Base-by-base conservation (phyloP, 2,329 filamentous ascomycete genomes). In the Capronia coronata region DNA sequence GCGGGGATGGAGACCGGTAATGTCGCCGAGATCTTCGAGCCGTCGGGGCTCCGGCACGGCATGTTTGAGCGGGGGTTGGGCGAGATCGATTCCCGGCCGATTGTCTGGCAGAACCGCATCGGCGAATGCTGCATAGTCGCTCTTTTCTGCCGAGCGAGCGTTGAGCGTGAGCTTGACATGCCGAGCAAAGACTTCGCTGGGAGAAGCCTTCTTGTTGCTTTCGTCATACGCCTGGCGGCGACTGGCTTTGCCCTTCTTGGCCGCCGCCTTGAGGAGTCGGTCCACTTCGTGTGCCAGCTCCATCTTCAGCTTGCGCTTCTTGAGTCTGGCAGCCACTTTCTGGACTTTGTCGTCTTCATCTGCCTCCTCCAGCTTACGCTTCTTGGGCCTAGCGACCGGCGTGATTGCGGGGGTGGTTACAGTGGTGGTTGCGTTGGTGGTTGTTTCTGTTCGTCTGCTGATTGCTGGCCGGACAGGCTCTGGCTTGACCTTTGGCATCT, bases 131-230 rank as follows among this genome's bases (percentile, higher is more conserved):
- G 21, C 37, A 18, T 40, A 47, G 29, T 44, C 43, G 7, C n/a
- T 30, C 22, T 47, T 49, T 14, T 27, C 29, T 2, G 16, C 14
- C 8, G 46, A 38, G 29, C 49, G 49, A 18, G 16, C 13, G 32
- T 41, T 50, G n/a, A 56, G 27, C 25, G 30, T 34, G 8, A 22
- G 16, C 38, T 50, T 47, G 35, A 54, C 37, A 13, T 35, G 23
- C 3, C 21, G 42, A 23, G 34, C 23, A 19, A 49, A 41, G 10
- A 30, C 21, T n/a, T 39, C 34, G 27, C 27, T 45, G 25, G 9
- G 4, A 9, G 16, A 23, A 16, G 34, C 14, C 7, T 37, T 37
- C 18, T 18, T 9, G 14, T 19, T 37, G 14, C 3, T 5, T 19
- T 37, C 34, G 19, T 37, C 34, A 19, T 8, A 37, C 14, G 18